Evolutionary conservation across 139 green algal species (phyloP).

Genomic region (Nannochloris sp.): DNA sequence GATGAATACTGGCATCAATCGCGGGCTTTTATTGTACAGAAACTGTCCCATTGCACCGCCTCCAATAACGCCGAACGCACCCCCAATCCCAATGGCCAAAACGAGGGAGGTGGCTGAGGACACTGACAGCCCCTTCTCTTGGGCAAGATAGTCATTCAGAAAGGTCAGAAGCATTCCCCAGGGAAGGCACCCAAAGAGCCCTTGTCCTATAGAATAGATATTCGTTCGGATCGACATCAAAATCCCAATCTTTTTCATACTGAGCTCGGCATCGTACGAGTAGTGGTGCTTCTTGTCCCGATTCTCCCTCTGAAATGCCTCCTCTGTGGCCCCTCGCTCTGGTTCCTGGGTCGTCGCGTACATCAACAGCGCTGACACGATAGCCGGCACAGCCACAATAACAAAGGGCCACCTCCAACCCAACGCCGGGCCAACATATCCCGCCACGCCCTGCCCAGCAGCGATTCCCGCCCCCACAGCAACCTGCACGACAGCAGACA

Average conservation of each 20-base stretch:
- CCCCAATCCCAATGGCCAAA: slow-evolving; percentile 60
- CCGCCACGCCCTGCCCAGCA: slow-evolving; percentile 56
- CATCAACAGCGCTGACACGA: slow-evolving; percentile 52
- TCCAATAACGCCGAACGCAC: slow-evolving; percentile 50
- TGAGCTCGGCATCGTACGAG: slow-evolving; percentile 50
- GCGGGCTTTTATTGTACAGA: slow-evolving; percentile 57
- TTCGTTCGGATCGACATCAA: slow-evolving; percentile 57
- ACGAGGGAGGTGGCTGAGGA: slow-evolving; percentile 36
- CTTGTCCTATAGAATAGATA: slow-evolving; percentile 51
- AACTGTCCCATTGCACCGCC: slow-evolving; percentile 59
- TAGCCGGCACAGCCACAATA: slow-evolving; percentile 49
- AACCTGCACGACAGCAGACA: slow-evolving; percentile 51
- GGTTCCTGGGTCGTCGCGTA: slow-evolving; percentile 50
- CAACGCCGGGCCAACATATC: slow-evolving; percentile 42
- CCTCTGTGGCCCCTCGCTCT: slow-evolving; percentile 39
- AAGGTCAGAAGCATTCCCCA: slow-evolving; percentile 73
- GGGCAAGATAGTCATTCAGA: slow-evolving; percentile 72
- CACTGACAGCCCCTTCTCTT: slow-evolving; percentile 37
- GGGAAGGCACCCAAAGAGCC: slow-evolving; percentile 59
- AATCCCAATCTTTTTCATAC: slow-evolving; percentile 38
- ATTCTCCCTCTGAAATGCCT: slow-evolving; percentile 25
- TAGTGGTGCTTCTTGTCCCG: slow-evolving; percentile 15
- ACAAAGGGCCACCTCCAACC: slow-evolving; percentile 81
- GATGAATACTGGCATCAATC: slow-evolving; percentile 41
- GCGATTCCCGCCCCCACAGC: slow-evolving; percentile 54